These are phyloP conservation scores for Eutypa lata DNA, from an alignment of 2,329 filamentous ascomycete species.

Conservation along the genomic window DNA sequence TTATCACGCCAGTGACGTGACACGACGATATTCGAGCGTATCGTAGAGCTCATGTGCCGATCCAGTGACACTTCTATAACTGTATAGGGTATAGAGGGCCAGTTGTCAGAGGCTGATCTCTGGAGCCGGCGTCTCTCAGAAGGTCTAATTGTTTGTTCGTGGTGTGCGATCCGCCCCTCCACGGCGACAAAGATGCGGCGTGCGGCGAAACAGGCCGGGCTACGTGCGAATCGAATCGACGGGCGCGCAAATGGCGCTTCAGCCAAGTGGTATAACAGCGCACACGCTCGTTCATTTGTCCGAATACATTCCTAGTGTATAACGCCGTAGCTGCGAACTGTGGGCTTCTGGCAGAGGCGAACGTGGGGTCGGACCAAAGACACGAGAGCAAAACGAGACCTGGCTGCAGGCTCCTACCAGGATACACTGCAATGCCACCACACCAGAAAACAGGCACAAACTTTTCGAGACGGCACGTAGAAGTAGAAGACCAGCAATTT, in stretches of 20 bases:
- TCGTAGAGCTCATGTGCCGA: neutral
- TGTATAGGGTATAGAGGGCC: neutral
- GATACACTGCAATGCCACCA: neutral
- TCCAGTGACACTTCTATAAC: neutral
- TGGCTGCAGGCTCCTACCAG: neutral
- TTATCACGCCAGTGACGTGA: neutral
- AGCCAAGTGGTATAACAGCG: neutral
- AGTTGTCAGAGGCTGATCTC: slow-evolving; percentile 1
- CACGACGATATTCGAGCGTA: neutral
- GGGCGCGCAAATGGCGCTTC: neutral
- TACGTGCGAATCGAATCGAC: too few species aligned
- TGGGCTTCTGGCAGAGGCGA: neutral
- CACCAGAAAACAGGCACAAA: neutral
- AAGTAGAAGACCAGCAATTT: neutral
- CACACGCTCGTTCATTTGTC: neutral
- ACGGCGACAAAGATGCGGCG: neutral
- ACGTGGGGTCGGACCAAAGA: neutral
- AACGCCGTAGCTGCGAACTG: too few species aligned
- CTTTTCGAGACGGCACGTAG: neutral
- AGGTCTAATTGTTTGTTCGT: neutral
- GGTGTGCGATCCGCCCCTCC: neutral
- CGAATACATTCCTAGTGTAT: neutral
- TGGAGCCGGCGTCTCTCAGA: neutral
- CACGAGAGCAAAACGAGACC: neutral
- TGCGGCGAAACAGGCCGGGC: neutral